These are phyloP conservation scores for Ceratocystis huliohia DNA, from an alignment of 2,329 filamentous ascomycete genomes.

Conservation along the genomic window DNA sequence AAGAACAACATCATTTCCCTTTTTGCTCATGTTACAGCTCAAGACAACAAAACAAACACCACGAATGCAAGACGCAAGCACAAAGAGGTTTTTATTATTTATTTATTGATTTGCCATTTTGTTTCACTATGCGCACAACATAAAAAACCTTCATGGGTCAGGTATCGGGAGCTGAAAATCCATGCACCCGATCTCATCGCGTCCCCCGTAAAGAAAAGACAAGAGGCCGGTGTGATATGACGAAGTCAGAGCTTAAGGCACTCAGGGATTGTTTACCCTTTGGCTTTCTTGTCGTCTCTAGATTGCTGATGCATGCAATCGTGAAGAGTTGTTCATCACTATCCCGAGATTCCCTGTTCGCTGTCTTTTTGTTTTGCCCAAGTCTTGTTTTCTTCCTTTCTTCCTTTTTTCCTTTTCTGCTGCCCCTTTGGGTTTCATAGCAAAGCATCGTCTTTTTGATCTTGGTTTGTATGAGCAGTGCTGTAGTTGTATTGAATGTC, in stretches of 20 bases:
- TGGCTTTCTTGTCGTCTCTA: not conserved
- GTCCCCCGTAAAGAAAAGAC: not conserved
- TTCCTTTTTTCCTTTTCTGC: too few relatives aligned
- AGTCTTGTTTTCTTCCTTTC: too few relatives aligned
- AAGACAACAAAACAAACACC: not conserved
- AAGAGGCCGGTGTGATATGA: not conserved
- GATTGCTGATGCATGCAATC: too few relatives aligned
- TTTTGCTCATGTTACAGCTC: slow-evolving; percentile 5
- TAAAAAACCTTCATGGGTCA: not conserved
- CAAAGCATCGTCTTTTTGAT: too few relatives aligned
- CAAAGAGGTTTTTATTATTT: not conserved
- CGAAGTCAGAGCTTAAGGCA: not conserved
- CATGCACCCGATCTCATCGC: slow-evolving; percentile 7
- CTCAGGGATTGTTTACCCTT: not conserved
- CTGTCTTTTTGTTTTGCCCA: too few relatives aligned
- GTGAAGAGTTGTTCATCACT: too few relatives aligned
- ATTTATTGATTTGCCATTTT: not conserved
- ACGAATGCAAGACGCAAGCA: not conserved
- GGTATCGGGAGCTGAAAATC: slow-evolving; percentile 7
- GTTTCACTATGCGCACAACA: not conserved
- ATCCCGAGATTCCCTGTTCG: too few relatives aligned
- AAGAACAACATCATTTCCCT: not conserved
- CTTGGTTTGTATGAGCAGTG: too few relatives aligned
- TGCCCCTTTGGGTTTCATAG: too few relatives aligned
- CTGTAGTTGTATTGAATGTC: too few relatives aligned